Conservation (phyloP, 148 eudicot species). For the Pouteria glomerata region DNA sequence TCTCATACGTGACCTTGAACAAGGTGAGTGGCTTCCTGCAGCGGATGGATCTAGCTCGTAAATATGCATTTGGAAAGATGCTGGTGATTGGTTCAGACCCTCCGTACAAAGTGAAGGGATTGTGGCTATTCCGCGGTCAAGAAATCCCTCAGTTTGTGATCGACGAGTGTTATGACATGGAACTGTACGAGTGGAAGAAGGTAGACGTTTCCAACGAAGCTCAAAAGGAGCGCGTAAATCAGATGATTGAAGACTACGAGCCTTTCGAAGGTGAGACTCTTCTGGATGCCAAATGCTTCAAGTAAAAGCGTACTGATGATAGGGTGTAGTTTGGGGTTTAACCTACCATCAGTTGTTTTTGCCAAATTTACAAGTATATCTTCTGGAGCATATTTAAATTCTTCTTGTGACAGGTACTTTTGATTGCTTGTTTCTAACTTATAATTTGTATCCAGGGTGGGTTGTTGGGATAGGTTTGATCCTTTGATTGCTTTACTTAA, state of each 20-base stretch:
- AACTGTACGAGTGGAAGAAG: conserved; percentile 8
- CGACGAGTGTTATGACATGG: conserved; percentile 12
- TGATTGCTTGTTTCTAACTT: no score
- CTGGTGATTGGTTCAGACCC: conserved; percentile 10
- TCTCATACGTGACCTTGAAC: conserved; percentile 5
- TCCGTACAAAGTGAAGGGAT: conserved; percentile 7
- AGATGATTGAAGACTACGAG: conserved; percentile 10
- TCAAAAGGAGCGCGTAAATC: conserved; percentile 1
- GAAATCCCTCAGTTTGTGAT: conserved; percentile 7
- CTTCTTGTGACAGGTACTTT: no score
- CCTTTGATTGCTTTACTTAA: no score
- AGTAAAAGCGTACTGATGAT: neutral
- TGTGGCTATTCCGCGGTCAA: conserved; percentile 8
- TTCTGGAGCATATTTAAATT: no score
- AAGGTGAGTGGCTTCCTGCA: conserved; percentile 6
- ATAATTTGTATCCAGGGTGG: no score
- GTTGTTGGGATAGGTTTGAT: no score
- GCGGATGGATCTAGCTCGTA: conserved; percentile 7
- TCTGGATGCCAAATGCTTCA: conserved; percentile 11
- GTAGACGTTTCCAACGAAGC: neutral
- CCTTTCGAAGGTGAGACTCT: conserved; percentile 7
- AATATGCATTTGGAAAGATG: conserved; percentile 13
- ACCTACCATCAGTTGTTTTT: no score
- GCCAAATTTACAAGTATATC: no score
- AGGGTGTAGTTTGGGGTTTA: no score